These are phyloP conservation scores for Apiotrichum brassicae DNA, from an alignment of 1,284 basidiomycete genomes.

Conservation along the genomic window DNA sequence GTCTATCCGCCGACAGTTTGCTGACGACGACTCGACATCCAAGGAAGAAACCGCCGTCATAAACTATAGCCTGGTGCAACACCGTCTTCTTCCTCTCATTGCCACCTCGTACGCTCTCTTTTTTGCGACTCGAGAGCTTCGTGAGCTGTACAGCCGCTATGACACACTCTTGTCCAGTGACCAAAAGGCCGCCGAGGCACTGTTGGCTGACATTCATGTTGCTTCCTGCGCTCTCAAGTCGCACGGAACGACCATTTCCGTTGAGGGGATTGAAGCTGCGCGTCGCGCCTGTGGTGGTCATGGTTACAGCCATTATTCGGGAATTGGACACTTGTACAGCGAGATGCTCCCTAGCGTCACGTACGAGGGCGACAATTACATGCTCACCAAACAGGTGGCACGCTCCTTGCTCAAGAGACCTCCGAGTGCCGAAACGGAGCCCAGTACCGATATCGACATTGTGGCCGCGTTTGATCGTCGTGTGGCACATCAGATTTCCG, in stretches of 20 bases:
- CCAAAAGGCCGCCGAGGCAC: conserved; percentile 6
- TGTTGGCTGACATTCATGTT: conserved; percentile 14
- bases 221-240: conserved; percentile 10
- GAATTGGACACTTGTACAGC: conserved; percentile 52
- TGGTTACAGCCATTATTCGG: conserved; percentile 55
- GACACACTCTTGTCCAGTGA: conserved; percentile 5
- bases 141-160: conserved; percentile 38
- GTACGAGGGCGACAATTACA: conserved; percentile 55
- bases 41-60: conserved; percentile 51
- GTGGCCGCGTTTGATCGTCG: conserved; percentile 51
- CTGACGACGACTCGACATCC: conserved; percentile 43
- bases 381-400: conserved; percentile 52
- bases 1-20: conserved; percentile 54
- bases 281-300: conserved; percentile 54
- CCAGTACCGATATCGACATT: conserved; percentile 50
- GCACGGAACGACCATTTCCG: conserved; percentile 46
- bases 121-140: conserved; percentile 51
- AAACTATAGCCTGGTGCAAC: conserved; percentile 56
- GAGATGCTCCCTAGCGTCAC: conserved; percentile 52
- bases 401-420: conserved; percentile 51
- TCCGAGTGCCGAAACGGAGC: conserved; percentile 52
- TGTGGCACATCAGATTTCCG: conserved; percentile 32
- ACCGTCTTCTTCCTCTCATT: conserved; percentile 53
- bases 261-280: conserved; percentile 52
- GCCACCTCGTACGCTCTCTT: conserved; percentile 54